Conservation (phyloP, 192 early-diverging fungal species). For the Coemansia sp. region DNA sequence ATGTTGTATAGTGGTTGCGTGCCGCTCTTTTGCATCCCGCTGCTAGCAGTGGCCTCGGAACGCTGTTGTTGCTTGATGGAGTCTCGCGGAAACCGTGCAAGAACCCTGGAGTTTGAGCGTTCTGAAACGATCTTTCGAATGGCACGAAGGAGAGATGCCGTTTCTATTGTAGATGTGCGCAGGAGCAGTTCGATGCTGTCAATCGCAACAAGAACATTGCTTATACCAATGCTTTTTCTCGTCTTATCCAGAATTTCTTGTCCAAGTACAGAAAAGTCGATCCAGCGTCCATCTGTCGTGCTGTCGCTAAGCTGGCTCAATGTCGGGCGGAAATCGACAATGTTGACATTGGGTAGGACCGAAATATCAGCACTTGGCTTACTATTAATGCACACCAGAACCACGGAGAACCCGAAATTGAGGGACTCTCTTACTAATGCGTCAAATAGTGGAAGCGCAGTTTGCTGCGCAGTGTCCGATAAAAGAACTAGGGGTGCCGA, state of each 20-base stretch:
- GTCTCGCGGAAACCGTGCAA: constrained; percentile 41
- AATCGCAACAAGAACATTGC: constrained; percentile 11
- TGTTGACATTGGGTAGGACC: background rate
- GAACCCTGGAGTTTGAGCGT: constrained; percentile 16
- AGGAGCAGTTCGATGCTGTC: constrained; percentile 43
- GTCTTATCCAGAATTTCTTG: background rate
- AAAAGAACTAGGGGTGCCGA: constrained; percentile 32
- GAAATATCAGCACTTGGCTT: constrained; percentile 29
- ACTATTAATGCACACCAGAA: constrained; percentile 28
- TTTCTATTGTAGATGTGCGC: constrained; percentile 15
- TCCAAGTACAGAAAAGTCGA: background rate
- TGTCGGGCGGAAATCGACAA: constrained; percentile 23
- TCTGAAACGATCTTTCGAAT: constrained; percentile 13
- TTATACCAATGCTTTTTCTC: too few species aligned
- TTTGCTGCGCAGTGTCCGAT: constrained; percentile 44
- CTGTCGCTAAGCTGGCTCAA: background rate
- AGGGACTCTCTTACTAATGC: constrained; percentile 39
- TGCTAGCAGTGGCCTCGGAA: background rate
- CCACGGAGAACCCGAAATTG: constrained; percentile 14
- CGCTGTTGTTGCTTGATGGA: constrained; percentile 2
- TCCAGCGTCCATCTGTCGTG: background rate
- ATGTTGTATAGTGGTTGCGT: background rate
- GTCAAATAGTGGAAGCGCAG: constrained; percentile 44
- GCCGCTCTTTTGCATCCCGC: background rate
- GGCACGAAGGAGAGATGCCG: constrained; percentile 31